phyloP scores from a whole-genome alignment of 2,329 filamentous ascomycete genomes.

The Teratosphaeriaceae sp. region DNA sequence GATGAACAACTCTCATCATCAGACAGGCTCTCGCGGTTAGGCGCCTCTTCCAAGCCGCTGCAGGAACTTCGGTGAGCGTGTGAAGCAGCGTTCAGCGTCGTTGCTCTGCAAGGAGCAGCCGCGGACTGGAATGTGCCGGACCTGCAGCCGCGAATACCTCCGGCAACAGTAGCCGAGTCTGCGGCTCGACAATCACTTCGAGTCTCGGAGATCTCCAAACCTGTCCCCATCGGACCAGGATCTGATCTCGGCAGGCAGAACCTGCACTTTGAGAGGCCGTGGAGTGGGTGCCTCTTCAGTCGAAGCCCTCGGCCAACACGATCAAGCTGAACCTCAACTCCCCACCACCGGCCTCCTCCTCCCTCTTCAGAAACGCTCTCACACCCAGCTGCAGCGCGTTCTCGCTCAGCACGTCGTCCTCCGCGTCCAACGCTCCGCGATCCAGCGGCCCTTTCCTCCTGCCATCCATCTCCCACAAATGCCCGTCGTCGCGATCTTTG shows the following conservation, averaged over 20 bases:
- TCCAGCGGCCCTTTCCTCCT: conserved; percentile 65
- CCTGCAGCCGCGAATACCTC: no score
- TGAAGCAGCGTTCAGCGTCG: neutral
- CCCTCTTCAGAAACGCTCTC: conserved; percentile 52
- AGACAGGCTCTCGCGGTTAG: no score
- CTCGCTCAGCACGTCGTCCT: conserved; percentile 53
- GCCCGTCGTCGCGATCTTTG: conserved; percentile 60
- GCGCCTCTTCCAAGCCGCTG: no score
- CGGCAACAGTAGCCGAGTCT: no score
- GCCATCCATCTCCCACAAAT: conserved; percentile 77
- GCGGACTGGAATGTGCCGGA: conserved; percentile 1
- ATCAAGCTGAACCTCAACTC: conserved; percentile 59
- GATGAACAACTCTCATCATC: no score
- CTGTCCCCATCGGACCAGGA: no score
- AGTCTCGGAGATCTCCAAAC: no score
- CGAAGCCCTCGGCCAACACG: conserved; percentile 50
- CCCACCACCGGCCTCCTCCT: conserved; percentile 48
- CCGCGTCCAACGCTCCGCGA: conserved; percentile 40
- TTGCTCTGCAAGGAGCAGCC: neutral
- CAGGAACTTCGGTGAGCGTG: neutral
- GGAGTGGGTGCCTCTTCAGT: no score
- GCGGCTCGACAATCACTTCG: no score
- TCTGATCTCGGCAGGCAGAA: no score
- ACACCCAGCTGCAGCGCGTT: conserved; percentile 68
- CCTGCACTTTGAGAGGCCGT: no score